phyloP scores from a whole-genome alignment of 176 grass and related monocot genomes.

The Triticum timopheevii region DNA sequence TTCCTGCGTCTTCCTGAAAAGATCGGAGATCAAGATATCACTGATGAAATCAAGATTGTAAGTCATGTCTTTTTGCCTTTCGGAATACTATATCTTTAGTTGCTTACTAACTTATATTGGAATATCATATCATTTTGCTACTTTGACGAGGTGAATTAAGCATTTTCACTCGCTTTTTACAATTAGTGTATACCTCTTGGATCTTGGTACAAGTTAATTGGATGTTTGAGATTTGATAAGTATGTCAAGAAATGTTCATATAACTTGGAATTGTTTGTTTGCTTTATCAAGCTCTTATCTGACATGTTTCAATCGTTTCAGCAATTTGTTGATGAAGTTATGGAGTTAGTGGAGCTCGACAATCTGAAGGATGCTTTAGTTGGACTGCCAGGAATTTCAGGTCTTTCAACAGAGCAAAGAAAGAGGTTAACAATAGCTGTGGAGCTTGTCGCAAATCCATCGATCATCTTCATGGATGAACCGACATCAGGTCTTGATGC shows the following conservation, averaged over 20 bases:
- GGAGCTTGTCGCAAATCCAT: constrained; percentile 96
- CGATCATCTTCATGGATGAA: constrained; percentile 99
- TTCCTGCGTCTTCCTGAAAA: constrained; percentile 79
- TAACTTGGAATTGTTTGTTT: not conserved
- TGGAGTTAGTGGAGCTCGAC: constrained; percentile 85
- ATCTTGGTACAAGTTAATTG: not conserved
- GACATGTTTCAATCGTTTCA: constrained; percentile 36
- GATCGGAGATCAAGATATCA: constrained; percentile 77
- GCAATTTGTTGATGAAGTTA: constrained; percentile 99
- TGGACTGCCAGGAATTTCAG: constrained; percentile 88
- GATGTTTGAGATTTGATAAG: constrained; percentile 4
- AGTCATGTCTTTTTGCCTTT: constrained; percentile 22
- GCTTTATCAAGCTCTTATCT: not conserved
- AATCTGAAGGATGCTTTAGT: constrained; percentile 88
- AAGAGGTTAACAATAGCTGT: constrained; percentile 98
- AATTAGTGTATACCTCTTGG: not conserved
- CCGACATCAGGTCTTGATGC: constrained; percentile 99
- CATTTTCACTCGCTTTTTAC: constrained; percentile 3
- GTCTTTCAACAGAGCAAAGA: constrained; percentile 91
- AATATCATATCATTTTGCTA: constrained; percentile 11
- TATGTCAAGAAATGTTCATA: not conserved
- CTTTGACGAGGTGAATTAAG: not conserved
- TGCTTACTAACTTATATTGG: constrained; percentile 16
- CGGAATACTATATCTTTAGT: not conserved
- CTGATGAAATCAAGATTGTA: constrained; percentile 76